These are phyloP conservation scores for Fragilariopsis cylindrus DNA, from an alignment of 108 stramenopile species.

Conservation along the genomic window DNA sequence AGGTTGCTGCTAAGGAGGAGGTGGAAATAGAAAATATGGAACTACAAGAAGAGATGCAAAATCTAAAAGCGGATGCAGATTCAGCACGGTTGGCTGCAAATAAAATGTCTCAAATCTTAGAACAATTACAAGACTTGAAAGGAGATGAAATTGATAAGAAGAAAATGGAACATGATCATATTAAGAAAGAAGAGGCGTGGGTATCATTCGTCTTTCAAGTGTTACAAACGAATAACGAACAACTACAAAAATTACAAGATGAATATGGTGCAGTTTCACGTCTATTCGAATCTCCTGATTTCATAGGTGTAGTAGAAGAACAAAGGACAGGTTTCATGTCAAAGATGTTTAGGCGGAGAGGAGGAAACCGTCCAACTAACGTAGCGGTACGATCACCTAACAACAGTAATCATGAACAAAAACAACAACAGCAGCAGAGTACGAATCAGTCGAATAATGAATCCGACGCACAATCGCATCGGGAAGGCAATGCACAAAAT, in stretches of 20 bases:
- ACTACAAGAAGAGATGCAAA: conserved; percentile 37
- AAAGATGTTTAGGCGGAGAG: conserved; percentile 10
- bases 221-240: conserved; percentile 39
- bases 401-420: background rate
- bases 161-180: conserved; percentile 39
- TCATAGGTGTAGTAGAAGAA: conserved; percentile 4
- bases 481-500: background rate
- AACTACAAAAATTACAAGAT: conserved; percentile 34
- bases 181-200: conserved; percentile 50
- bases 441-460: background rate
- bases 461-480: background rate
- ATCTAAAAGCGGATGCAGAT: conserved; percentile 42
- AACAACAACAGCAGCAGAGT: background rate
- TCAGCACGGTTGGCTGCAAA: conserved; percentile 45
- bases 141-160: conserved; percentile 46
- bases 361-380: background rate
- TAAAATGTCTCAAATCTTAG: conserved; percentile 48
- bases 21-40: conserved; percentile 40
- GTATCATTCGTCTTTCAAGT: conserved; percentile 42
- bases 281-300: conserved; percentile 41
- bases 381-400: background rate
- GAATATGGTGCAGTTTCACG: conserved; percentile 42
- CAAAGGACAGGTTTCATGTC: conserved; percentile 19
- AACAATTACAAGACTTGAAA: conserved; percentile 43
- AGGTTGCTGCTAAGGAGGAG: conserved; percentile 22